A percentile compares a stretch with the other conserved stretches of the same genome.
These are phyloP conservation scores for Stephanodiscus minutulus DNA, from an alignment of 108 stramenopile species.

Conservation along the genomic window DNA sequence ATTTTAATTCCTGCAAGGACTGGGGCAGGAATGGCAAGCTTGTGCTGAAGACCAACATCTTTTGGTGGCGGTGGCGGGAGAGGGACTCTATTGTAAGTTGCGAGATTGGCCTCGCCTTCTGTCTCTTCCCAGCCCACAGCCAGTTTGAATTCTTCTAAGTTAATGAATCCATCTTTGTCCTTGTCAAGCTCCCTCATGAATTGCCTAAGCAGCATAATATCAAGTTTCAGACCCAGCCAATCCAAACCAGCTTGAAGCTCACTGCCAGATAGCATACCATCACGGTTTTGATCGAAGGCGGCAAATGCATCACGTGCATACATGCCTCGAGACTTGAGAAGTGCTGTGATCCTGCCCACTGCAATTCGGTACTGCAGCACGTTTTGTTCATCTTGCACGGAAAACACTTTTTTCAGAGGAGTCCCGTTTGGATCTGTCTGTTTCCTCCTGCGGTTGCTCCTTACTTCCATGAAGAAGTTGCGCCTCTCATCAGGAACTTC, in stretches of 20 bases:
- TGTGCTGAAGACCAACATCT: slow-evolving; percentile 71
- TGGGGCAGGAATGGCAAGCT: slow-evolving; percentile 84
- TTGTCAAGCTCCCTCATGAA: slow-evolving; percentile 94
- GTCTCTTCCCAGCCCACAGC: slow-evolving; percentile 91
- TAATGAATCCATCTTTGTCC: slow-evolving; percentile 92
- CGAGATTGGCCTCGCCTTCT: slow-evolving; percentile 62
- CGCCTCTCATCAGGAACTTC: slow-evolving; percentile 84
- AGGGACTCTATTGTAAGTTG: slow-evolving; percentile 69
- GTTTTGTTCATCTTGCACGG: slow-evolving; percentile 94
- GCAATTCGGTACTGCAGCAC: slow-evolving; percentile 94
- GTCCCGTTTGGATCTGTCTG: slow-evolving; percentile 90
- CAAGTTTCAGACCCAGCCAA: slow-evolving; percentile 91
- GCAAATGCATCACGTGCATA: slow-evolving; percentile 95
- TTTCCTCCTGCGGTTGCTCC: slow-evolving; percentile 93
- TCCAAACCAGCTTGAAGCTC: slow-evolving; percentile 95
- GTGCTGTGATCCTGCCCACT: slow-evolving; percentile 87
- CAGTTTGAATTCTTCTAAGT: slow-evolving; percentile 93
- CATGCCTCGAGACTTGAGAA: slow-evolving; percentile 93
- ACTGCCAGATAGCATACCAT: slow-evolving; percentile 90
- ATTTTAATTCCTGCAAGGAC: slow-evolving; percentile 91
- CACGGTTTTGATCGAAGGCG: slow-evolving; percentile 92
- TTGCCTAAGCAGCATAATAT: slow-evolving; percentile 75
- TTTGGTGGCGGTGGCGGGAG: slow-evolving; percentile 82
- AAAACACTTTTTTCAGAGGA: slow-evolving; percentile 93
- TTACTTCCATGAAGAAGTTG: slow-evolving; percentile 94